phyloP scores from a whole-genome alignment of 2,329 filamentous ascomycete species.

The Acephala macrosclerotiorum region DNA sequence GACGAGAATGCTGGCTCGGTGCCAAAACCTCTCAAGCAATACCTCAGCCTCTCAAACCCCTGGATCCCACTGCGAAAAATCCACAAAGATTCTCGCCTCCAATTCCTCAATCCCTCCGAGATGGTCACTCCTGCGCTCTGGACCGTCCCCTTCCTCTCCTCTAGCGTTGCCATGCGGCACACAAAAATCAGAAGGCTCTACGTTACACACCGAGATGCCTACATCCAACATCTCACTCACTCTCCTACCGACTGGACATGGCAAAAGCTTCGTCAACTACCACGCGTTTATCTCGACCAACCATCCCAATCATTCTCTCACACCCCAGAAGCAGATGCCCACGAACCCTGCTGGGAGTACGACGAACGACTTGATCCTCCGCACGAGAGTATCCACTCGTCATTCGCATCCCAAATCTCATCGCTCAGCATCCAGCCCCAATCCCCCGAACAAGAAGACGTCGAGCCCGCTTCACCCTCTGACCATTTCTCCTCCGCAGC shows the following conservation, averaged over 20 bases:
- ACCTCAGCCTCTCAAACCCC: conserved; percentile 64
- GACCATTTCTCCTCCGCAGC: conserved; percentile 43
- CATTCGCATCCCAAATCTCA: conserved; percentile 50
- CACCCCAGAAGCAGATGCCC: conserved; percentile 66
- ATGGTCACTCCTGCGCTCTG: conserved; percentile 77
- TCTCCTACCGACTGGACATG: conserved; percentile 68
- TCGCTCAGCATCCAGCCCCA: conserved; percentile 52
- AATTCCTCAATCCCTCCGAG: conserved; percentile 74
- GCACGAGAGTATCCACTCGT: conserved; percentile 53
- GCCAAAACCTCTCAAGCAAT: conserved; percentile 34
- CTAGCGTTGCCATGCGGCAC: conserved; percentile 77
- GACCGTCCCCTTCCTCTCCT: conserved; percentile 74
- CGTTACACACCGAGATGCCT: conserved; percentile 77
- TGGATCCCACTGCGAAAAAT: conserved; percentile 83
- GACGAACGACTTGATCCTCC: conserved; percentile 67
- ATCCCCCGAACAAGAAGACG: conserved; percentile 42
- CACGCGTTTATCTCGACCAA: conserved; percentile 58
- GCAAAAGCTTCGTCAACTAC: conserved; percentile 71
- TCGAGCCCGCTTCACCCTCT: conserved; percentile 38
- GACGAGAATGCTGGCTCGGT: conserved; percentile 30
- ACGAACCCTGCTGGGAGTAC: conserved; percentile 73
- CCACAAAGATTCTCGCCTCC: conserved; percentile 74
- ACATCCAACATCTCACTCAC: conserved; percentile 64
- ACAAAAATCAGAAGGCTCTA: conserved; percentile 70
- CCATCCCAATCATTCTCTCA: conserved; percentile 45